Conservation (phyloP, 2,329 filamentous ascomycete genomes). For the Emmonsiellopsis sp. region DNA sequence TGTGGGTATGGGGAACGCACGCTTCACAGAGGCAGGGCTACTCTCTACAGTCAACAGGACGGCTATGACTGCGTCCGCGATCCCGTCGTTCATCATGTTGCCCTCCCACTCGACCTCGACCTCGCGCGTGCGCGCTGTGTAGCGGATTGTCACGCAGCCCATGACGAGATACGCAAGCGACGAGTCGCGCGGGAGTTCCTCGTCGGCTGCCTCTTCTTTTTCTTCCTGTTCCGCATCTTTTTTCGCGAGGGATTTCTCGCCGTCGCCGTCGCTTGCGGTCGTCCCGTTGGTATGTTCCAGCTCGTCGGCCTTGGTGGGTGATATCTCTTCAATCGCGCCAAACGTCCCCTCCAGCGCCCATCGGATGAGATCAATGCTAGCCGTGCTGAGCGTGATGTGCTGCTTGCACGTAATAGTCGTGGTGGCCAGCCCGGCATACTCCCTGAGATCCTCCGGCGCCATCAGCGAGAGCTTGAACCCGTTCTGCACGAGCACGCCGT, state of each 20-base stretch:
- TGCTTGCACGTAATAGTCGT: slow-evolving; percentile 92
- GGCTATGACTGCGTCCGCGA: slow-evolving; percentile 94
- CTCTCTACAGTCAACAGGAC: slow-evolving; percentile 87
- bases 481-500: slow-evolving; percentile 89
- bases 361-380: slow-evolving; percentile 79
- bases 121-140: slow-evolving; percentile 60
- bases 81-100: slow-evolving; percentile 93
- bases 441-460: slow-evolving; percentile 89
- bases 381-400: slow-evolving; percentile 75
- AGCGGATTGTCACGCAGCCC: slow-evolving; percentile 79
- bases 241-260: slow-evolving; percentile 30
- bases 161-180: slow-evolving; percentile 57
- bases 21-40: slow-evolving; percentile 87
- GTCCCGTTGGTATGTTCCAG: slow-evolving; percentile 15
- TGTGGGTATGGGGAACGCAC: slow-evolving; percentile 40
- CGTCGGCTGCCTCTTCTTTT: slow-evolving; percentile 36
- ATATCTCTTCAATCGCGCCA: slow-evolving; percentile 60
- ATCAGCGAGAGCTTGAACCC: slow-evolving; percentile 96
- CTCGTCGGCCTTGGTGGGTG: slow-evolving; percentile 13
- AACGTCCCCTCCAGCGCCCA: slow-evolving; percentile 96
- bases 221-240: slow-evolving; percentile 18
- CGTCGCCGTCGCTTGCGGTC: slow-evolving; percentile 19
- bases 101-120: slow-evolving; percentile 95
- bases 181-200: slow-evolving; percentile 32
- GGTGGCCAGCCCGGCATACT: slow-evolving; percentile 94